A percentile compares a stretch with the other conserved stretches of the same genome.
Conservation (phyloP, 768 basidiomycete species). For the Leccinum disarticulatum region DNA sequence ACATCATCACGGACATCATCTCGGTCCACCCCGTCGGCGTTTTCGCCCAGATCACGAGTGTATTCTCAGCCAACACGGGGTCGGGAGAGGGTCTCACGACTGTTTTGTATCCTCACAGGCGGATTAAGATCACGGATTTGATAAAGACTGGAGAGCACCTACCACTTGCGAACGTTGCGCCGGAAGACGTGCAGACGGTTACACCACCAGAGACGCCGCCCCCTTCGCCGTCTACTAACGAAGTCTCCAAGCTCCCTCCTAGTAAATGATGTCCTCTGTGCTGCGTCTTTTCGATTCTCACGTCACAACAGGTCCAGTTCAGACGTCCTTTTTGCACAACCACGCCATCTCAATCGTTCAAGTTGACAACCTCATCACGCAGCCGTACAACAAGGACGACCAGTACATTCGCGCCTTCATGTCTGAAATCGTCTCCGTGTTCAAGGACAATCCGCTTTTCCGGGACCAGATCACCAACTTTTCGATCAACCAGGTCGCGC, state of each 20-base stretch:
- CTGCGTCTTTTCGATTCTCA: neutral
- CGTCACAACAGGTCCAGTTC: slow-evolving; percentile 52
- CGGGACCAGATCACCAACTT: slow-evolving; percentile 98
- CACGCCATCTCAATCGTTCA: slow-evolving; percentile 86
- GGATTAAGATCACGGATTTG: slow-evolving; percentile 86
- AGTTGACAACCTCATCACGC: slow-evolving; percentile 78
- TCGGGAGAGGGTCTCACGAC: slow-evolving; percentile 79
- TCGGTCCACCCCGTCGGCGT: slow-evolving; percentile 93
- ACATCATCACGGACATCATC: slow-evolving; percentile 85
- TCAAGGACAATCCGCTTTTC: slow-evolving; percentile 98
- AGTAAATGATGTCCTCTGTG: slow-evolving; percentile 12
- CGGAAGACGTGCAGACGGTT: slow-evolving; percentile 42
- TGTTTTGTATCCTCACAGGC: slow-evolving; percentile 89
- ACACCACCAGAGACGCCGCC: slow-evolving; percentile 46
- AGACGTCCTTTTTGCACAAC: slow-evolving; percentile 82
- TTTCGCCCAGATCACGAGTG: slow-evolving; percentile 95
- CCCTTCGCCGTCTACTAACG: slow-evolving; percentile 27
- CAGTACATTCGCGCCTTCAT: slow-evolving; percentile 95
- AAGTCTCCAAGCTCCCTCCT: slow-evolving; percentile 24
- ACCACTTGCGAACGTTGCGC: slow-evolving; percentile 34
- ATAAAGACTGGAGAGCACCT: slow-evolving; percentile 59
- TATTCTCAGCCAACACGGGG: slow-evolving; percentile 63
- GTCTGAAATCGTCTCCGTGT: slow-evolving; percentile 93
- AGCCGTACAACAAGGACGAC: slow-evolving; percentile 88
- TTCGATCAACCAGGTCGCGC: slow-evolving; percentile 87